Percentiles rank a stretch among this genome's conserved stretches.
These are phyloP conservation scores for Neonothopanus nambi DNA, from an alignment of 1,284 basidiomycete genomes.

Conservation along the genomic window DNA sequence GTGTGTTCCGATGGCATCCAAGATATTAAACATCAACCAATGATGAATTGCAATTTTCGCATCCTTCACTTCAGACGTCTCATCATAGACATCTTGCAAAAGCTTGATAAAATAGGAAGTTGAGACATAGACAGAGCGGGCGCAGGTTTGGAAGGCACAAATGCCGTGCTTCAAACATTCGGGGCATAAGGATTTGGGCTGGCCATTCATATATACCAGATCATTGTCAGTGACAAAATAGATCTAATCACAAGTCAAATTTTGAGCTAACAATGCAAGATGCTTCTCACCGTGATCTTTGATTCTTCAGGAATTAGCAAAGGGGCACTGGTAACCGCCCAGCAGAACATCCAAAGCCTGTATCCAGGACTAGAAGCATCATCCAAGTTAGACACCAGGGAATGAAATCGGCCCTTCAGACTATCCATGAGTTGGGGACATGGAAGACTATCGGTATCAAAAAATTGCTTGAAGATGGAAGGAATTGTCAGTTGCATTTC, in stretches of 20 bases:
- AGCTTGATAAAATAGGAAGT: constrained; percentile 4
- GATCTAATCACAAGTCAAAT: not conserved
- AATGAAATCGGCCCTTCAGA: not conserved
- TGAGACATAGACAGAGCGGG: not conserved
- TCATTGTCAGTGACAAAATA: constrained; percentile 1
- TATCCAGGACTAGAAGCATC: not conserved
- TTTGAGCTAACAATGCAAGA: not conserved
- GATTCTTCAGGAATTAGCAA: not conserved
- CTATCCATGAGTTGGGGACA: not conserved
- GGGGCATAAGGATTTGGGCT: not conserved
- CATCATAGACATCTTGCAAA: not conserved
- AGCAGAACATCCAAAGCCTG: constrained; percentile 4
- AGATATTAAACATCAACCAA: constrained; percentile 7
- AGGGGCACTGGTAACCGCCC: not conserved
- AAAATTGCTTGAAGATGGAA: not conserved
- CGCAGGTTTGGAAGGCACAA: not conserved
- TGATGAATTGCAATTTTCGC: constrained; percentile 1
- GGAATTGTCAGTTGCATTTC: not conserved
- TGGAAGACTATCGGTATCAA: not conserved
- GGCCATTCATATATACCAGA: not conserved
- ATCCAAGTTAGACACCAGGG: not conserved
- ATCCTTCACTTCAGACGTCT: not conserved
- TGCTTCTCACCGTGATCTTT: not conserved
- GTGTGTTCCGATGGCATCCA: constrained; percentile 4
- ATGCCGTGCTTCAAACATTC: not conserved